These are phyloP conservation scores for Neopestalotiopsis sp. DNA, from an alignment of 2,329 filamentous ascomycete species.

Conservation along the genomic window DNA sequence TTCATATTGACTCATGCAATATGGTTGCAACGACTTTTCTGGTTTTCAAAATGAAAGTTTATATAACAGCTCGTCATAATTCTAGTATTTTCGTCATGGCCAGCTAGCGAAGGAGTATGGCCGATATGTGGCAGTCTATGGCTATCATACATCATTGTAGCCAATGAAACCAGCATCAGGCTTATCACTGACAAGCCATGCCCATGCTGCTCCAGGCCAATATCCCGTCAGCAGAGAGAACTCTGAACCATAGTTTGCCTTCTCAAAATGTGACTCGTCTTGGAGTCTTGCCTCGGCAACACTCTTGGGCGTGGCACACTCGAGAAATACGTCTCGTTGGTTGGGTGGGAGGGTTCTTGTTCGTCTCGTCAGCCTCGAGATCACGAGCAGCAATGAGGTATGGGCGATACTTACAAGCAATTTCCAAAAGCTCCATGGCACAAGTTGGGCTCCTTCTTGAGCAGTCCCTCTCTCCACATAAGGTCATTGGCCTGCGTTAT, in stretches of 20 bases:
- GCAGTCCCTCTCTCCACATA: conserved; percentile 8
- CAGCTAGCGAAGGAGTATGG: no score
- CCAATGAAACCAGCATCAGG: background rate
- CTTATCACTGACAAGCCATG: background rate
- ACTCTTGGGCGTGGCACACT: background rate
- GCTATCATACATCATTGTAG: conserved; percentile 1
- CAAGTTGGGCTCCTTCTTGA: conserved; percentile 15
- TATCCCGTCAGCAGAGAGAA: conserved; percentile 5
- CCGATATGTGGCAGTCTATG: no score
- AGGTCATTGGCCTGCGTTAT: background rate
- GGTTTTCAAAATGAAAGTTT: no score
- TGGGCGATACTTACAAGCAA: background rate
- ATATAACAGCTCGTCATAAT: no score
- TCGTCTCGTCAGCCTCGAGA: background rate
- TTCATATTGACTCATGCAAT: background rate
- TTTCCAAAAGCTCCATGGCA: conserved; percentile 13
- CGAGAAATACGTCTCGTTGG: conserved; percentile 5
- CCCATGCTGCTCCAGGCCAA: conserved; percentile 7
- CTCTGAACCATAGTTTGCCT: conserved; percentile 13
- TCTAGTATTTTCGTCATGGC: no score
- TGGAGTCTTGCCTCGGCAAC: background rate
- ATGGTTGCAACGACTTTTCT: no score
- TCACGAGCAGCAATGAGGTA: background rate
- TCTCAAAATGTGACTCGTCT: background rate
- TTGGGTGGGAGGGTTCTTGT: background rate